Evolutionary conservation across 176 grass and related monocot genomes (phyloP), one percentile per base, ranked within the genome.

Genomic region (Phoenix roebelenii): DNA sequence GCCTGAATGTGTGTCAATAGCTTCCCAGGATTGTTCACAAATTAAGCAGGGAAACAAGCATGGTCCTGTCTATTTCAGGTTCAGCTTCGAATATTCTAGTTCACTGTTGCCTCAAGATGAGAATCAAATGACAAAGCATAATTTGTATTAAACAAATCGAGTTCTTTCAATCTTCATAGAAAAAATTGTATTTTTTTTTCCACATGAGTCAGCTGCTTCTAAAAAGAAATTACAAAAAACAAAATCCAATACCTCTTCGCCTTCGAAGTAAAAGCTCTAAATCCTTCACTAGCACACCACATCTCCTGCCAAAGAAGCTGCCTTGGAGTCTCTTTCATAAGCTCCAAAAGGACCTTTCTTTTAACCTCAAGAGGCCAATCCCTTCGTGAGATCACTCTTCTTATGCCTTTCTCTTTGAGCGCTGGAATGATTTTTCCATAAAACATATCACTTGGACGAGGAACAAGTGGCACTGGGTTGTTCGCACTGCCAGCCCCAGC

Each of bases 381-480:
- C 79, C 86, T 90, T 74, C 91, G 72, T 62, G 91, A 96, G 53
- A 96, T 89, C 61, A 87, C 91, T 84, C 86, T 96, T 84, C 80
- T 96, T 69, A 96, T 96, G 39, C 91, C 91, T 85, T 96, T 96
- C 70, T 96, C 91, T 81, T 96, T 96, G 65, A 96, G 60, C 57
- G 91, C 91, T 53, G 91, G 91, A 87, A 90, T 96, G 79, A 96
- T 96, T 81, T 96, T 96, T 48, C 91, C 91, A 75, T 96, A 96
- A 78, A 90, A 96, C 91, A 96, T 87, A 71, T 96, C 91, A 72
- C 86, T 84, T 49, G 91, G 91, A 52, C 91, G 91, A 26, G 86
- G 83, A 85, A 96, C 68, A 84, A 74, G 75, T 69, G 91, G 83
- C 66, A 79, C 72, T 60, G 72, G 22, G 66, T 82, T 90, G 71